These are phyloP conservation scores for Flaveria trinervia DNA, from an alignment of 129 eudicot species.

Conservation along the genomic window DNA sequence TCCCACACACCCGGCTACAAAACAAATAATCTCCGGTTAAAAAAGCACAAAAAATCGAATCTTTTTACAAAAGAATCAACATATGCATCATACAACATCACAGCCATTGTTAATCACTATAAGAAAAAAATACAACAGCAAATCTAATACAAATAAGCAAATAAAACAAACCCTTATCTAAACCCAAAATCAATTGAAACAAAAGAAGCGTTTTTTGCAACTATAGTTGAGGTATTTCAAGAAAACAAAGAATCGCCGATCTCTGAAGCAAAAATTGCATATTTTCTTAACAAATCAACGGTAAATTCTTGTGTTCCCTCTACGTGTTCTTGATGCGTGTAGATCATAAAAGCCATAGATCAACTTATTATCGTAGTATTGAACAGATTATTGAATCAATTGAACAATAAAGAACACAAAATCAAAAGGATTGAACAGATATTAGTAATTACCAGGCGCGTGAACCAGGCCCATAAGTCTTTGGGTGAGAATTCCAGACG, in stretches of 20 bases:
- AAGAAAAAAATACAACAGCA: background rate
- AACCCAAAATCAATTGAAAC: background rate
- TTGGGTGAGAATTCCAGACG: slow-evolving; percentile 89
- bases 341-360: too few species aligned
- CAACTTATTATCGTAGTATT: too few species aligned
- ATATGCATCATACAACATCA: too few species aligned
- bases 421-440: background rate
- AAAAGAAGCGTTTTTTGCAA: background rate
- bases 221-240: background rate
- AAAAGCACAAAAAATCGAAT: background rate
- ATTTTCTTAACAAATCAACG: too few species aligned
- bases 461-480: slow-evolving; percentile 90
- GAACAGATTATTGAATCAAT: background rate
- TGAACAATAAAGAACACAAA: background rate
- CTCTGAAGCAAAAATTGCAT: too few species aligned
- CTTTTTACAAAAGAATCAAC: too few species aligned
- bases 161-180: background rate
- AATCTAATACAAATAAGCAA: background rate
- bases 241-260: background rate
- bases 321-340: too few species aligned
- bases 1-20: slow-evolving; percentile 88
- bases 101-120: too few species aligned
- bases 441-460: slow-evolving; percentile 61
- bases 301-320: too few species aligned
- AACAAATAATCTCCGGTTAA: slow-evolving; percentile 8